Evolutionary conservation across 192 early-diverging fungal species (phyloP).

Genomic region (Phycomyces blakesleeanus): DNA sequence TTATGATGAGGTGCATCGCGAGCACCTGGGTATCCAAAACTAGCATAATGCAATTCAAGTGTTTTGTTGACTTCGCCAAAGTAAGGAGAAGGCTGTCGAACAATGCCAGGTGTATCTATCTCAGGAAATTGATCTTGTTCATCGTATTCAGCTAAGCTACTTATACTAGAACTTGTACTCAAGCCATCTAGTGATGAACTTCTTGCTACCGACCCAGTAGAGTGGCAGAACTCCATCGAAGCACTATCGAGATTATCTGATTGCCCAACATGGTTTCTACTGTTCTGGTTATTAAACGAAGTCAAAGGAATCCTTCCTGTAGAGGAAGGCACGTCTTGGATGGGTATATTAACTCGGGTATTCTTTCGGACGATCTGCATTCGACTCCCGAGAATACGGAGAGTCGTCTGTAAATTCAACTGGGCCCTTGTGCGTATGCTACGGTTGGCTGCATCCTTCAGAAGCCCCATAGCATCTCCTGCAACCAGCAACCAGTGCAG

Average conservation of each 20-base stretch:
- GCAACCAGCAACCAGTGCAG: slow-evolving; percentile 16
- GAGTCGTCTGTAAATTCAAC: slow-evolving; percentile 4
- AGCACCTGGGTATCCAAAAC: neutral
- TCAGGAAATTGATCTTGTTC: neutral
- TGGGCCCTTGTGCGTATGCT: slow-evolving; percentile 5
- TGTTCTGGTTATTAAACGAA: neutral
- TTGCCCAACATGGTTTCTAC: too few species aligned
- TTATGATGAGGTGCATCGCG: too few species aligned
- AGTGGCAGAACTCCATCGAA: neutral
- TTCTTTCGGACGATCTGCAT: neutral
- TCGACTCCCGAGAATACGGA: slow-evolving; percentile 6
- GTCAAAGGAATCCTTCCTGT: too few species aligned
- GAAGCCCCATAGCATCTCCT: slow-evolving; percentile 20
- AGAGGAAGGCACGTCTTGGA: too few species aligned
- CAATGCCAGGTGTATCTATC: neutral
- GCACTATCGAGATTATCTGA: neutral
- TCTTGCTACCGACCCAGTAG: neutral
- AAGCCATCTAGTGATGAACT: neutral
- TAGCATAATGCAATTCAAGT: neutral
- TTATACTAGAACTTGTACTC: slow-evolving; percentile 11
- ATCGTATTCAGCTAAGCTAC: slow-evolving; percentile 8
- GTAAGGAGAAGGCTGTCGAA: neutral
- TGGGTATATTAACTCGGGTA: too few species aligned
- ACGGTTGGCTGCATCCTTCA: slow-evolving; percentile 12
- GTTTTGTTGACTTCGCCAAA: slow-evolving; percentile 15